These are phyloP conservation scores for Aspergillus novoparasiticus DNA, from an alignment of 2,329 filamentous ascomycete genomes.

Conservation along the genomic window DNA sequence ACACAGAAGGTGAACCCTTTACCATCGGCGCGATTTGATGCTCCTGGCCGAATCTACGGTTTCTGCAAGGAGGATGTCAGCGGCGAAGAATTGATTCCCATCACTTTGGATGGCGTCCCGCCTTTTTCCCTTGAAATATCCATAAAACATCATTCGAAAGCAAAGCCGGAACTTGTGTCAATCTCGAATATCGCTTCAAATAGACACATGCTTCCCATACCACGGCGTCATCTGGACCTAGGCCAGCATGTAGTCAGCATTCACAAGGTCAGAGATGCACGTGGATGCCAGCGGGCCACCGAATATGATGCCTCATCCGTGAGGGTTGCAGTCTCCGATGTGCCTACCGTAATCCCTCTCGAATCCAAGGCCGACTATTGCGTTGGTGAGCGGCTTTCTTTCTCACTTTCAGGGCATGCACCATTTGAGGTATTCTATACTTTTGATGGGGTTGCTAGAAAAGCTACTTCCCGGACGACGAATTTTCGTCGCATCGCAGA, in stretches of 20 bases:
- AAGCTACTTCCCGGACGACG: constrained; percentile 71
- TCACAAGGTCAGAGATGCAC: constrained; percentile 82
- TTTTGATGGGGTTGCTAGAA: constrained; percentile 77
- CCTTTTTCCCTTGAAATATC: constrained; percentile 91
- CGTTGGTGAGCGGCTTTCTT: constrained; percentile 91
- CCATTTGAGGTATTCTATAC: constrained; percentile 93
- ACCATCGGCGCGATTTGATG: constrained; percentile 78
- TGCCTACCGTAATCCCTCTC: constrained; percentile 84
- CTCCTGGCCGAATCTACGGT: constrained; percentile 90
- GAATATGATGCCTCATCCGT: constrained; percentile 74
- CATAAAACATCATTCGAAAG: constrained; percentile 85
- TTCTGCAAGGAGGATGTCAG: constrained; percentile 86
- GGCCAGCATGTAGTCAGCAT: constrained; percentile 90
- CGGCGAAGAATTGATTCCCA: constrained; percentile 83
- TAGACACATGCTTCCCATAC: constrained; percentile 78
- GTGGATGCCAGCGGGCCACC: constrained; percentile 80
- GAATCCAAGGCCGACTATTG: constrained; percentile 88
- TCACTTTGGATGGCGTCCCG: constrained; percentile 77
- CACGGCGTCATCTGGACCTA: constrained; percentile 78
- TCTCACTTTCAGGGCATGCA: constrained; percentile 84
- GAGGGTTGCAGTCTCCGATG: constrained; percentile 89
- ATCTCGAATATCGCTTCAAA: constrained; percentile 77
- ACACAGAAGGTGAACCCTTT: constrained; percentile 83
- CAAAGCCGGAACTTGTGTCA: constrained; percentile 76
- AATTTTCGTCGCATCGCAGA: constrained; percentile 93